phyloP scores from a whole-genome alignment of 805 yeast genomes.

The Wickerhamomyces tratensis region DNA sequence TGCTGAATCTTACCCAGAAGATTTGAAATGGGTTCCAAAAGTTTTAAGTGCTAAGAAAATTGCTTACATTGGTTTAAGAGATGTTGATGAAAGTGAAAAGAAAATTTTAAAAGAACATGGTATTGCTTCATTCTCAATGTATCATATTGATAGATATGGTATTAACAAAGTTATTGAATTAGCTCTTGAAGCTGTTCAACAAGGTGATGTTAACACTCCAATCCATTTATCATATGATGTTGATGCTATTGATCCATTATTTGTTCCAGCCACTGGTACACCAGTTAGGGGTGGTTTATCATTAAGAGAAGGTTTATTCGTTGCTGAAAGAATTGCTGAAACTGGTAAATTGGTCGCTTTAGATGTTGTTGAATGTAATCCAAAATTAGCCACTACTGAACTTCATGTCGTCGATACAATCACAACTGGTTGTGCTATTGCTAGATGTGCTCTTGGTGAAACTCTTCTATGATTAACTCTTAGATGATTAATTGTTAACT shows the following conservation, averaged over 20 bases:
- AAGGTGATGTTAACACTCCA: constrained; percentile 54
- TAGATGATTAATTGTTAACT: too few species aligned
- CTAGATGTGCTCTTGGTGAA: constrained; percentile 92
- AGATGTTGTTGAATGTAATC: constrained; percentile 93
- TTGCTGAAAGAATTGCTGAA: constrained; percentile 87
- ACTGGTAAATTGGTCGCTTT: constrained; percentile 82
- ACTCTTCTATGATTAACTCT: constrained; percentile 36
- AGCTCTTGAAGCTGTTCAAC: constrained; percentile 78
- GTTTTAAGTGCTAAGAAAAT: constrained; percentile 57
- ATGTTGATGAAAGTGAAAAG: constrained; percentile 83
- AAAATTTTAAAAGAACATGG: constrained; percentile 57
- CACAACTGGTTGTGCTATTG: constrained; percentile 81
- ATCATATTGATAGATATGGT: constrained; percentile 91
- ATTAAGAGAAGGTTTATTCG: constrained; percentile 85
- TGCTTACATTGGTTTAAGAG: constrained; percentile 91
- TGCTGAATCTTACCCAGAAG: constrained; percentile 54
- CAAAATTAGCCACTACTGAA: constrained; percentile 73
- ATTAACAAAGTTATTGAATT: constrained; percentile 84
- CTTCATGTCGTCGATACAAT: constrained; percentile 75
- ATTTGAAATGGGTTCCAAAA: constrained; percentile 74
- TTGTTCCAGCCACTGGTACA: constrained; percentile 96
- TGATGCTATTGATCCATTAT: constrained; percentile 92
- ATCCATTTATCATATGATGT: constrained; percentile 91
- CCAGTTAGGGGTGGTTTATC: constrained; percentile 96
- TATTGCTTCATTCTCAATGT: constrained; percentile 88